These are phyloP conservation scores for Agastache rugosa DNA, from an alignment of 257 asterid species.

Conservation along the genomic window DNA sequence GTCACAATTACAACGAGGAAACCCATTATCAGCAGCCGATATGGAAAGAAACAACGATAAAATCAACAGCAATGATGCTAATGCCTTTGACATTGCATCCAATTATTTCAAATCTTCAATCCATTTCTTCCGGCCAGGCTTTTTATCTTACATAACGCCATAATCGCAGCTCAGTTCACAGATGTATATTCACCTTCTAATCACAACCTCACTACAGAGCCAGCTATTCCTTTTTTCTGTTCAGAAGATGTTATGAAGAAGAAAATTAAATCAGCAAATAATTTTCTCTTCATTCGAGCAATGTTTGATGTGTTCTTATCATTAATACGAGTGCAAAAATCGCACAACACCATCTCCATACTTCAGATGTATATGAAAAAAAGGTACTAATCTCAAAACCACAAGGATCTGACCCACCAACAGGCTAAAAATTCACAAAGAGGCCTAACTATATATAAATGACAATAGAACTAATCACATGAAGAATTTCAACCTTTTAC, in stretches of 20 bases:
- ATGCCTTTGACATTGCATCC: constrained; percentile 68
- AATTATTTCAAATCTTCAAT: constrained; percentile 44
- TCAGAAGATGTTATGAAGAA: constrained; percentile 22
- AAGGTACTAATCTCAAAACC: constrained; percentile 30
- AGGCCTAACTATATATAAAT: constrained; percentile 23
- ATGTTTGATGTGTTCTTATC: neutral
- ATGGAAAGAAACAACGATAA: constrained; percentile 43
- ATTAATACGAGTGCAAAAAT: constrained; percentile 13
- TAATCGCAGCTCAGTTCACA: constrained; percentile 31
- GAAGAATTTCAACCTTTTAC: neutral
- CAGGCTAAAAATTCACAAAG: constrained; percentile 30
- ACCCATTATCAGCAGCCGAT: constrained; percentile 54
- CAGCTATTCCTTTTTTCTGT: constrained; percentile 35
- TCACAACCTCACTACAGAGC: constrained; percentile 27
- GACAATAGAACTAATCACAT: constrained; percentile 31
- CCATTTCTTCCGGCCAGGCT: constrained; percentile 18
- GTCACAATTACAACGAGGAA: constrained; percentile 72
- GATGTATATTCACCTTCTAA: constrained; percentile 23
- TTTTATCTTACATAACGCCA: constrained; percentile 18
- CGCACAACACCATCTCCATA: constrained; percentile 17
- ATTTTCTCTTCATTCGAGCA: constrained; percentile 7
- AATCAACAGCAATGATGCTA: constrained; percentile 54
- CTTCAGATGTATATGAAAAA: neutral
- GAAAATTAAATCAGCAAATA: constrained; percentile 26
- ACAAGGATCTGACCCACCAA: constrained; percentile 41